Base-by-base conservation (phyloP, 345 rosid species). In the Hirschfeldia incana region DNA sequence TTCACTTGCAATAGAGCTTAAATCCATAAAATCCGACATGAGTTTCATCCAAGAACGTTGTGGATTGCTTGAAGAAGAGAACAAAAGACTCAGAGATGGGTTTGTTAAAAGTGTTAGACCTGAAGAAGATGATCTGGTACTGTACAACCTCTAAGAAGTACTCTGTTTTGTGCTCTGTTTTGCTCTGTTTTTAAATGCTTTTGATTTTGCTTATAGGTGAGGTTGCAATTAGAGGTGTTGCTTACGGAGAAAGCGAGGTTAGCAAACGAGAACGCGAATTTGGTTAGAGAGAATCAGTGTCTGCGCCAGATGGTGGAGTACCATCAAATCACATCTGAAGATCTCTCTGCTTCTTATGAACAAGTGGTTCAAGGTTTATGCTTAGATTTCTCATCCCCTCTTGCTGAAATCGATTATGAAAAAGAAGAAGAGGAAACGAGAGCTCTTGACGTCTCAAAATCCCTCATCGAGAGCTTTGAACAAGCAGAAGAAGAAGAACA, bases 81-180 rank as follows among this genome's bases (percentile, higher is more conserved):
- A 93, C 85, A 87, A 82, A 36, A 89, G 93, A 87, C 90, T 96
- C 6, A 85, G 93, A 74, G 92, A 93, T 63, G 97, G 98, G 26
- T 88, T 89, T 67, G 81, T 78, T 0, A 81, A 82, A 39, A 97
- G 94, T 39, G 88, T 86, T 53, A 83, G 89, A 83, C 98, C 94
- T 2, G 97, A 93, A 80, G 99, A 96, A 84, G 98, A 96, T 85
- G 99, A 96, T 77, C 85, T 90, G 93, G 98, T 94, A 65, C 53
- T 10, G 70, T 42, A 37, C 51, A 44, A 59, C 53, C 3, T 49
- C 4, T 15, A 51, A 17, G 10, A 37, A 3, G 3, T 9, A 16
- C 34, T 63, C 36, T 51, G 57, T 49, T 49, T 66, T 44, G 0
- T 42, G 59, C 59, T 77, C 8, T 77, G 34, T 78, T 60, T 1